Evolutionary conservation across 2,329 filamentous ascomycete species (phyloP).

Genomic region (Emmonsiellopsis sp.): DNA sequence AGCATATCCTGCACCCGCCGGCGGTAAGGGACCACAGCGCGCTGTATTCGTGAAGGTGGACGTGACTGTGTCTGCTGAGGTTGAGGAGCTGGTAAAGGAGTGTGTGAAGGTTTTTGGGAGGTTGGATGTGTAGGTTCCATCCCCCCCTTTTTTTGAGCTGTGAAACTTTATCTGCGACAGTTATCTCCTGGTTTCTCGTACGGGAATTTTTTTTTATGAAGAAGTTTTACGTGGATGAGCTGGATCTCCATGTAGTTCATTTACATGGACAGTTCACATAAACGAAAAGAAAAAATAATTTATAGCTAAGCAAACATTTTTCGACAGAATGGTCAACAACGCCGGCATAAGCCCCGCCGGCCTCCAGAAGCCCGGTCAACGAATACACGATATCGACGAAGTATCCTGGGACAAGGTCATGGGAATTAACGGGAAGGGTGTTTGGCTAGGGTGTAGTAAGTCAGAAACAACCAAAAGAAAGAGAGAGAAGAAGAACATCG

Average conservation of each 20-base stretch:
- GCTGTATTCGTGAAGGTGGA: constrained; percentile 36
- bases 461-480: background rate
- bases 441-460: constrained; percentile 31
- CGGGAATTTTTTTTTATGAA: background rate
- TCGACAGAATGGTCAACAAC: constrained; percentile 37
- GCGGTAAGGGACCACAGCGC: constrained; percentile 19
- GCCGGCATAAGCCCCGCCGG: constrained; percentile 36
- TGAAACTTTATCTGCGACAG: background rate
- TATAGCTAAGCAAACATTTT: background rate
- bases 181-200: background rate
- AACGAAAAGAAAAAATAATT: background rate
- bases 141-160: background rate
- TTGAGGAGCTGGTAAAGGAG: constrained; percentile 28
- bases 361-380: constrained; percentile 10
- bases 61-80: constrained; percentile 27
- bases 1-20: constrained; percentile 14
- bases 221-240: too few relatives aligned
- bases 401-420: constrained; percentile 35
- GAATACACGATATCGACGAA: constrained; percentile 40
- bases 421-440: constrained; percentile 30
- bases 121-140: constrained; percentile 34
- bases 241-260: too few relatives aligned
- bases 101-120: constrained; percentile 30
- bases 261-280: background rate
- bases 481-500: background rate